Conservation (phyloP, 202 grass and related monocot species). For the Bolboschoenoplectus hybrid region DNA sequence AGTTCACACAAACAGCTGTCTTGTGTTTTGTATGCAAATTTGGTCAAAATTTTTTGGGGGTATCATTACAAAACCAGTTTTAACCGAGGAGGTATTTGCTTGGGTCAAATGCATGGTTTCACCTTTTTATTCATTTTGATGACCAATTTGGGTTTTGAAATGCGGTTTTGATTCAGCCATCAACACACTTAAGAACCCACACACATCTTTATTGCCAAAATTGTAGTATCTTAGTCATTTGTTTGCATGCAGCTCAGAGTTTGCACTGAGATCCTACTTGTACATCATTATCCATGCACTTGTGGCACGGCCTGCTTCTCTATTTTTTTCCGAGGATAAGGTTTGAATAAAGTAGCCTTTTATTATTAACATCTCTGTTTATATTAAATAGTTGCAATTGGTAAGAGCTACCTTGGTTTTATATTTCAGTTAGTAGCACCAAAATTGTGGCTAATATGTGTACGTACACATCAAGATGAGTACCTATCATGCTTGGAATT, state of each 20-base stretch:
- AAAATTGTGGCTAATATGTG: constrained; percentile 7
- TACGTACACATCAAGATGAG: background rate
- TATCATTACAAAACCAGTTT: background rate
- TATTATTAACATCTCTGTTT: constrained; percentile 33
- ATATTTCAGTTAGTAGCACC: background rate
- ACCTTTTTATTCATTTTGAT: background rate
- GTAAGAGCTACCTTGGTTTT: constrained; percentile 18
- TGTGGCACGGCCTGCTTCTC: constrained; percentile 82
- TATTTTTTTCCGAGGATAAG: constrained; percentile 82
- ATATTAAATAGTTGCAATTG: constrained; percentile 33
- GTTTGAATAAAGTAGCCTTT: constrained; percentile 42
- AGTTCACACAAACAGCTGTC: background rate
- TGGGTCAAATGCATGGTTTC: background rate
- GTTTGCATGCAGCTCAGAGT: constrained; percentile 72
- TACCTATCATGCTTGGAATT: background rate
- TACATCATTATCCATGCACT: constrained; percentile 89
- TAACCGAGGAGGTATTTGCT: background rate
- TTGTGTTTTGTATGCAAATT: background rate
- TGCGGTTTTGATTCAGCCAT: background rate
- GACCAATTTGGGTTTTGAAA: background rate
- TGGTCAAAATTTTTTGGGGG: background rate
- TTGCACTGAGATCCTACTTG: constrained; percentile 90
- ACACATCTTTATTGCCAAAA: background rate
- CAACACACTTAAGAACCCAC: background rate
- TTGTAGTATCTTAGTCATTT: constrained; percentile 16